Percentiles rank a stretch among this genome's conserved stretches.
Evolutionary conservation across 1,139 yeast genomes (phyloP).

Genomic region (Blastobotrys apis): DNA sequence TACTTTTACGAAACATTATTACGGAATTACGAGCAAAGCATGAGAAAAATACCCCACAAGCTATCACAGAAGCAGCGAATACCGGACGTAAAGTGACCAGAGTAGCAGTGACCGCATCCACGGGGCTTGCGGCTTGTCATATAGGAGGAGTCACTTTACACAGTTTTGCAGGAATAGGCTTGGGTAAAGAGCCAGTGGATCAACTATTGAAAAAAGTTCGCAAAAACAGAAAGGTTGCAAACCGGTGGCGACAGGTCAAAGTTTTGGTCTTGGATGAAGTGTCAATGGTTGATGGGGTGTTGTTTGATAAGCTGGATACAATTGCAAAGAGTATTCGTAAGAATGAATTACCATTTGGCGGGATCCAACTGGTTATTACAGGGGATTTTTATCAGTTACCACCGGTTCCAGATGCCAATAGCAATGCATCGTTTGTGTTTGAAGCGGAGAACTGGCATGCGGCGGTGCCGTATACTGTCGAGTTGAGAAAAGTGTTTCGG

Average conservation of each 20-base stretch:
- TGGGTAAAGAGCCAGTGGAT: conserved; percentile 54
- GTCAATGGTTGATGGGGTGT: conserved; percentile 71
- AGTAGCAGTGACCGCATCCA: conserved; percentile 86
- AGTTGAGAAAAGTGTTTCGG: conserved; percentile 77
- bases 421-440: conserved; percentile 61
- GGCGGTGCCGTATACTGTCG: conserved; percentile 61
- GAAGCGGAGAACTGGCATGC: conserved; percentile 71
- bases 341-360: conserved; percentile 53
- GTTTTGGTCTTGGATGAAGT: conserved; percentile 76
- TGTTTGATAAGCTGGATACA: conserved; percentile 60
- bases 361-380: conserved; percentile 70
- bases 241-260: conserved; percentile 56
- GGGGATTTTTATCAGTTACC: conserved; percentile 89
- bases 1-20: conserved; percentile 58
- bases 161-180: conserved; percentile 73
- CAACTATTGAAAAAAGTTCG: conserved; percentile 46
- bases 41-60: conserved; percentile 20
- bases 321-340: conserved; percentile 50
- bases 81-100: conserved; percentile 21
- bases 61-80: conserved; percentile 14
- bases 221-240: conserved; percentile 40
- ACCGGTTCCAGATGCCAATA: conserved; percentile 48
- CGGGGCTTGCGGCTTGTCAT: conserved; percentile 88
- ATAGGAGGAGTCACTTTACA: conserved; percentile 85
- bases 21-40: conserved; percentile 46